These are phyloP conservation scores for Solanum pimpinellifolium DNA, from an alignment of 257 asterid species.

Conservation along the genomic window DNA sequence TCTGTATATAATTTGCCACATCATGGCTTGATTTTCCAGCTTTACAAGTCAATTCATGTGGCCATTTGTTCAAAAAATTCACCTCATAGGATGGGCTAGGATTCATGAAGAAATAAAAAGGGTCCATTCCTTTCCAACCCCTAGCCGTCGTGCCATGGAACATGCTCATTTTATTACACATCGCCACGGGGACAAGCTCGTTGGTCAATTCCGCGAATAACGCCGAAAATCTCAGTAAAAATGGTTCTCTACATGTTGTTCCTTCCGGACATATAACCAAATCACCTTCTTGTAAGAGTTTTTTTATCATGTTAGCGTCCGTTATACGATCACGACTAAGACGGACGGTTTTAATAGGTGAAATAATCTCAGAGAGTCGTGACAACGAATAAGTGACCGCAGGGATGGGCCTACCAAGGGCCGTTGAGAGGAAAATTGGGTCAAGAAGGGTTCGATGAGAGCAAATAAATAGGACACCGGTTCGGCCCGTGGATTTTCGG, in stretches of 20 bases:
- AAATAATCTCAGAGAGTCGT: conserved; percentile 54
- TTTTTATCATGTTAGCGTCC: conserved; percentile 55
- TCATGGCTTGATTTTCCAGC: conserved; percentile 70
- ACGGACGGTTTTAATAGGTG: conserved; percentile 63
- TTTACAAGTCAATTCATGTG: conserved; percentile 32
- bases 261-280: conserved; percentile 78
- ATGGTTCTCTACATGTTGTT: conserved; percentile 74
- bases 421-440: conserved; percentile 60
- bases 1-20: conserved; percentile 68
- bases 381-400: conserved; percentile 69
- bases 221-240: conserved; percentile 56
- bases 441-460: conserved; percentile 74
- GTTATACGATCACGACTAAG: conserved; percentile 45
- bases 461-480: conserved; percentile 59
- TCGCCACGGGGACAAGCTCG: conserved; percentile 65
- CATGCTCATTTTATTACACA: conserved; percentile 54
- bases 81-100: conserved; percentile 76
- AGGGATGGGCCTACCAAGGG: conserved; percentile 61
- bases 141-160: conserved; percentile 83
- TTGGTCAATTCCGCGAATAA: conserved; percentile 68
- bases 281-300: conserved; percentile 41
- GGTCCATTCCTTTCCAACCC: conserved; percentile 86
- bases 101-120: conserved; percentile 78
- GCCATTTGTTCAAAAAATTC: conserved; percentile 53
- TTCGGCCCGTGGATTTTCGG: conserved; percentile 19